Base-by-base conservation (phyloP, 257 asterid species). In the Solanum bukasovii region DNA sequence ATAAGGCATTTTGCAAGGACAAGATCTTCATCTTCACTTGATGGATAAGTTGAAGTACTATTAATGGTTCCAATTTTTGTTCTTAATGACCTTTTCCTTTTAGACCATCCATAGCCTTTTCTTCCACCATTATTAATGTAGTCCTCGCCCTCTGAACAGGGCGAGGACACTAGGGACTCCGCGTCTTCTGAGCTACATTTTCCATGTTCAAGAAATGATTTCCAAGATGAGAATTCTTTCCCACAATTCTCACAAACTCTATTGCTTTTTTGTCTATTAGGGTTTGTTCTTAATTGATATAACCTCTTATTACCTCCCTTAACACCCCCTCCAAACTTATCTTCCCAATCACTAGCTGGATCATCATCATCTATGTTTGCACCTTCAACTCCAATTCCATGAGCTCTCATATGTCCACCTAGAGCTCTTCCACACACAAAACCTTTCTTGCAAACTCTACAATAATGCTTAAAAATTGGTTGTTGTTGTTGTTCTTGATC, bases 321-420 rank as follows among this genome's bases (percentile, higher is more conserved):
- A 18, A 82, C 70, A 49, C 70, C 31, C 29, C 85, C 85, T 63
- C 94, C 92, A 16, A 93, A 95, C 77, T 93, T 93, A 5, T 96
- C 99, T 87, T 95, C 98, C 98, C 98, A 94, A 86, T 94, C 98
- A 59, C 94, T 94, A 0, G 90, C 91, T 4, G 84, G 89, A 81
- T 96, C 98, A 14, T 97, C 98, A 13, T 93, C 96, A 10, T 94
- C 98, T 38, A 94, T 78, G 40, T 40, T 90, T 44, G 89, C 92
- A 74, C 86, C 89, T 29, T 94, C 98, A 75, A 95, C 98, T 1
- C 98, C 98, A 14, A 94, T 93, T 1, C 98, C 99, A 86, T 97
- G 99, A 61, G 99, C 98, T 87, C 99, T 92, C 99, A 97, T 97
- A 91, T 97, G 99, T 65, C 99, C 99, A 33, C 99, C 99, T 35